phyloP scores from a whole-genome alignment of 139 green algal species.

The Micractinium sp. region DNA sequence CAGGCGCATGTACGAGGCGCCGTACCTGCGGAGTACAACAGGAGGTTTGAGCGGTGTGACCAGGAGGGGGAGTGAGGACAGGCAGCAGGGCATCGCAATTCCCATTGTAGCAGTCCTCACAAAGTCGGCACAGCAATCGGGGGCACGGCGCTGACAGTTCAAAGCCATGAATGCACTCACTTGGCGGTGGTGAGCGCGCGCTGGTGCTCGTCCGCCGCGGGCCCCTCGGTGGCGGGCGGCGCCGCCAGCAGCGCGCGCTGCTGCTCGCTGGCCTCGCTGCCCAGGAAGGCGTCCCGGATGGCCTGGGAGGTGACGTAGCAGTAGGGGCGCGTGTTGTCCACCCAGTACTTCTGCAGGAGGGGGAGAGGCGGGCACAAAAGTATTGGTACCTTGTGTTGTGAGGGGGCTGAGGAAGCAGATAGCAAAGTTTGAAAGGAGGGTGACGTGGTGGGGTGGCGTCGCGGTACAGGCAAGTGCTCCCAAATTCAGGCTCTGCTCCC shows the following conservation, averaged over 20 bases:
- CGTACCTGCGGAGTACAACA: conserved; percentile 10
- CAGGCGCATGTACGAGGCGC: conserved; percentile 24
- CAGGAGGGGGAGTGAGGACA: background rate
- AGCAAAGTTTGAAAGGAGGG: too few relatives aligned
- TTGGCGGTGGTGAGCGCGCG: conserved; percentile 20
- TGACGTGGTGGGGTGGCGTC: too few relatives aligned
- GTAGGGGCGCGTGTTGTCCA: conserved; percentile 26
- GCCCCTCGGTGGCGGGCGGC: background rate
- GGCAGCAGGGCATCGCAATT: background rate
- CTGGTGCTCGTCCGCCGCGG: background rate
- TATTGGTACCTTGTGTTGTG: too few relatives aligned
- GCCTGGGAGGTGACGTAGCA: conserved; percentile 32
- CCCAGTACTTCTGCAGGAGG: conserved; percentile 58
- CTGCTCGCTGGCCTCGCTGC: conserved; percentile 13
- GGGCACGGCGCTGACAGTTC: too few relatives aligned
- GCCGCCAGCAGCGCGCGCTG: conserved; percentile 28
- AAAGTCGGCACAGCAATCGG: background rate
- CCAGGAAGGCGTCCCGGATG: conserved; percentile 38
- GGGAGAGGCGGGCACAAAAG: conserved; percentile 33
- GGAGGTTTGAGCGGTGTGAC: too few relatives aligned
- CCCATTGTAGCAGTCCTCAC: background rate
- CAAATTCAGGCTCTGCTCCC: too few relatives aligned
- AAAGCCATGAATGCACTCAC: too few relatives aligned
- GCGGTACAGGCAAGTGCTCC: too few relatives aligned
- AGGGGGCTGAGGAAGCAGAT: too few relatives aligned